Evolutionary conservation across 2,329 filamentous ascomycete genomes (phyloP).

Genomic region (Colletotrichum zoysiae): DNA sequence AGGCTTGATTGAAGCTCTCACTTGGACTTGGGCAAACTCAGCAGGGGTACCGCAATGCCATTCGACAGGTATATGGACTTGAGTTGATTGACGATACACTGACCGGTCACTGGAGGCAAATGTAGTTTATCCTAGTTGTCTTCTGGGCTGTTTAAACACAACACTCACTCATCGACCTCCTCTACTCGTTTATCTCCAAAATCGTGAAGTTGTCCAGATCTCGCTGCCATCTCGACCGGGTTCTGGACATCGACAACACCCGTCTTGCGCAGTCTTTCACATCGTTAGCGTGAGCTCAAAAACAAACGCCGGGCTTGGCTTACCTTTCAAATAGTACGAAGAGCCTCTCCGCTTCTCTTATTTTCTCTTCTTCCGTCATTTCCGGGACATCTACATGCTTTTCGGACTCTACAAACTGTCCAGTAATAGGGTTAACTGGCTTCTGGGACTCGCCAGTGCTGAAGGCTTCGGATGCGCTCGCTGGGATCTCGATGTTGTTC

Average conservation of each 20-base stretch:
- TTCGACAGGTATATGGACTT: neutral
- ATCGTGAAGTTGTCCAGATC: slow-evolving; percentile 79
- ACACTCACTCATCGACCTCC: slow-evolving; percentile 55
- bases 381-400: slow-evolving; percentile 69
- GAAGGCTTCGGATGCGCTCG: slow-evolving; percentile 69
- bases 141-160: neutral
- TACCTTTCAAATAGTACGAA: slow-evolving; percentile 93
- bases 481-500: slow-evolving; percentile 83
- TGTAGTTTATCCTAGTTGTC: too few relatives aligned
- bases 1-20: neutral
- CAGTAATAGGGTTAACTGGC: slow-evolving; percentile 85
- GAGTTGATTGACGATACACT: neutral
- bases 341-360: slow-evolving; percentile 87
- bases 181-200: slow-evolving; percentile 67
- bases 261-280: slow-evolving; percentile 72
- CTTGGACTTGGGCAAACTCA: neutral
- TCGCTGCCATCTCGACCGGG: slow-evolving; percentile 77
- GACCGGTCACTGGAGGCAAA: neutral
- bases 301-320: slow-evolving; percentile 37
- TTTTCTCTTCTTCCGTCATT: slow-evolving; percentile 94
- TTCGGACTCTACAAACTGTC: slow-evolving; percentile 81
- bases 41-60: neutral
- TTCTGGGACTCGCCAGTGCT: slow-evolving; percentile 50
- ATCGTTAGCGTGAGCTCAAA: slow-evolving; percentile 23
- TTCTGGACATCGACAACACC: slow-evolving; percentile 85